Evolutionary conservation across 257 asterid species (phyloP).

Genomic region (Ligustrum vulgare): DNA sequence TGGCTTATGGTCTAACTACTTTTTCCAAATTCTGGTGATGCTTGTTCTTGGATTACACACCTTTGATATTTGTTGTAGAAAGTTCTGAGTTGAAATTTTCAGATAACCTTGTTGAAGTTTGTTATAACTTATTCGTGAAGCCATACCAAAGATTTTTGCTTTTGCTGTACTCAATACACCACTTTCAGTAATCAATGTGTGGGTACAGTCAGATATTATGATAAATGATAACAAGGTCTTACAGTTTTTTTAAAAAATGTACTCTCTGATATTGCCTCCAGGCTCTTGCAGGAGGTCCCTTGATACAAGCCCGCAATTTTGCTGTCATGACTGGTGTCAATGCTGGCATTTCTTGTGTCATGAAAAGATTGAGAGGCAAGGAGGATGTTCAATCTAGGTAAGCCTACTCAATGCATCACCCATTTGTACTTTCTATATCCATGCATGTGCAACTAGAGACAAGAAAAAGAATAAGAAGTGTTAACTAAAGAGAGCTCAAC

Average conservation of each 20-base stretch:
- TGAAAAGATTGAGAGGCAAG: constrained; percentile 92
- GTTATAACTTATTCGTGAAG: background rate
- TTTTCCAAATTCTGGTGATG: background rate
- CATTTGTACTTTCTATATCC: background rate
- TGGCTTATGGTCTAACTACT: no score
- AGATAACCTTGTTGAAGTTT: background rate
- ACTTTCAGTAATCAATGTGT: constrained; percentile 1
- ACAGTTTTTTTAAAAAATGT: background rate
- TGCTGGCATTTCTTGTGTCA: constrained; percentile 87
- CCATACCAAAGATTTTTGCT: background rate
- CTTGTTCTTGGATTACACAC: background rate
- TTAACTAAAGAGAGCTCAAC: background rate
- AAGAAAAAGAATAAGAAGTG: background rate
- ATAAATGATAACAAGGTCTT: background rate
- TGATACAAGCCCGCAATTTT: constrained; percentile 86
- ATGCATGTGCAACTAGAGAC: background rate
- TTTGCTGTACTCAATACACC: background rate
- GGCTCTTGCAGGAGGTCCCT: constrained; percentile 93
- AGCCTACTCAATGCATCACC: constrained; percentile 14
- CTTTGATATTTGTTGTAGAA: background rate
- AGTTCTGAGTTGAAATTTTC: background rate
- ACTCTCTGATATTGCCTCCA: constrained; percentile 20
- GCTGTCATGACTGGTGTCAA: constrained; percentile 94
- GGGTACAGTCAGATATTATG: background rate
- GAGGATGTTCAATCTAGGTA: constrained; percentile 91